Evolutionary conservation across 148 eudicot species (phyloP), one percentile per base, ranked within the genome.

Genomic region (Pouteria glomerata): DNA sequence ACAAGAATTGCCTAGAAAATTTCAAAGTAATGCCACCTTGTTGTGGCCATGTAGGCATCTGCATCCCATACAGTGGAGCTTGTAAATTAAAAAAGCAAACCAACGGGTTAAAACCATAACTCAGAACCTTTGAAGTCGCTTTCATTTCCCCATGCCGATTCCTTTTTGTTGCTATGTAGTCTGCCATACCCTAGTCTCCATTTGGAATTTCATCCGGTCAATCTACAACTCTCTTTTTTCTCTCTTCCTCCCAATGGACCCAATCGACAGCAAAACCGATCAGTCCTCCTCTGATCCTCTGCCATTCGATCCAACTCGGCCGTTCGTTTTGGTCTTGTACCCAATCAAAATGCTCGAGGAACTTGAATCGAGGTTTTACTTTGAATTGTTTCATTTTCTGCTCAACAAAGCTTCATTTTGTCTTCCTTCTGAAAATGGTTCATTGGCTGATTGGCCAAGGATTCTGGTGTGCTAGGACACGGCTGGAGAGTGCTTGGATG

Each of bases 391-490:
- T 76, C 97, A 92, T 64, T 92, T 72, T 37, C 88, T 86, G 0
- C 89, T 92, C 73, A 92, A 89, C 53, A 80, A 57, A 23, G 74
- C 92, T 0, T 70, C 86, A 24, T 81, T 78, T 37, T 44, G 75
- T 41, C 70, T 81, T 30, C 81, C 52, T 52, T 6, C 76, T 24
- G 33, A 39, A 37, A 56, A 44, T 4, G 24, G 39, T n/a, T 30
- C 53, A 1, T 73, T 89, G 81, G 87, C 97, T 0, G 51, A 75
- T 44, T 73, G 88, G 72, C 83, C 73, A 15, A 80, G 97, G 76
- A 33, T 89, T 8, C 61, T 94, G 77, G 98, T 91, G 12, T 94
- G 97, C 76, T 97, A 94, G 79, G 98, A 94, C 74, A 87, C 91
- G 97, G 90, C 79, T 5, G 98, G 98, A 60, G 98, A 96, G 55